Conservation (phyloP, 2,329 filamentous ascomycete species). For the Pseudocercospora crystallina region DNA sequence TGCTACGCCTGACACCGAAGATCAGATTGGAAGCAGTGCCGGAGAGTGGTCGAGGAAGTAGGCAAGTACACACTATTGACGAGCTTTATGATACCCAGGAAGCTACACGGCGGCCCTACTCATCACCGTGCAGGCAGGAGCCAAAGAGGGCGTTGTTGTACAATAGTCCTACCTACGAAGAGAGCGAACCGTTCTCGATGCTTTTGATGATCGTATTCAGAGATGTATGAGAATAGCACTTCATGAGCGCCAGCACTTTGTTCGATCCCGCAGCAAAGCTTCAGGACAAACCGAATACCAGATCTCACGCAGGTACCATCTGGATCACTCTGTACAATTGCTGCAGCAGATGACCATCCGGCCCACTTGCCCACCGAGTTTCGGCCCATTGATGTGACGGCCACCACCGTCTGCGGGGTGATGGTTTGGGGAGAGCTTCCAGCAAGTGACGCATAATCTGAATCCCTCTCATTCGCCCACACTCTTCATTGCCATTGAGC, state of each 20-base stretch:
- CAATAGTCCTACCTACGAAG: constrained; percentile 1
- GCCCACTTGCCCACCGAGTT: constrained; percentile 8
- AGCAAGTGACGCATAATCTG: constrained; percentile 17
- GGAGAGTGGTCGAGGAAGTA: constrained; percentile 12
- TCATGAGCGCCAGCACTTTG: no score
- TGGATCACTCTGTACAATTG: not conserved
- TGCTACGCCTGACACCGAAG: constrained; percentile 7
- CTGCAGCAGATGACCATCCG: not conserved
- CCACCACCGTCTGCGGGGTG: constrained; percentile 11
- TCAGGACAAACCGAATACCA: no score
- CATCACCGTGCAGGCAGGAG: constrained; percentile 3
- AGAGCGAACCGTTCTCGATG: no score
- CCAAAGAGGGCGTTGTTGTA: constrained; percentile 6
- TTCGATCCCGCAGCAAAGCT: no score
- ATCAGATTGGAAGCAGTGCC: constrained; percentile 7
- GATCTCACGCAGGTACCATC: no score
- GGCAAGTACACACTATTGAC: constrained; percentile 7
- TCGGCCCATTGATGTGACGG: constrained; percentile 18
- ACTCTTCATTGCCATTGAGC: constrained; percentile 16
- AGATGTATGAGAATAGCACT: no score
- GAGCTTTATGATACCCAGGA: constrained; percentile 17
- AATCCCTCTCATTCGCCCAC: constrained; percentile 14
- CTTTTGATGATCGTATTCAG: no score
- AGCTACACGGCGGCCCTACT: not conserved
- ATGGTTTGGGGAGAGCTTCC: constrained; percentile 12